These are phyloP conservation scores for Clarkia xantiana DNA, from an alignment of 345 rosid species.

Conservation along the genomic window DNA sequence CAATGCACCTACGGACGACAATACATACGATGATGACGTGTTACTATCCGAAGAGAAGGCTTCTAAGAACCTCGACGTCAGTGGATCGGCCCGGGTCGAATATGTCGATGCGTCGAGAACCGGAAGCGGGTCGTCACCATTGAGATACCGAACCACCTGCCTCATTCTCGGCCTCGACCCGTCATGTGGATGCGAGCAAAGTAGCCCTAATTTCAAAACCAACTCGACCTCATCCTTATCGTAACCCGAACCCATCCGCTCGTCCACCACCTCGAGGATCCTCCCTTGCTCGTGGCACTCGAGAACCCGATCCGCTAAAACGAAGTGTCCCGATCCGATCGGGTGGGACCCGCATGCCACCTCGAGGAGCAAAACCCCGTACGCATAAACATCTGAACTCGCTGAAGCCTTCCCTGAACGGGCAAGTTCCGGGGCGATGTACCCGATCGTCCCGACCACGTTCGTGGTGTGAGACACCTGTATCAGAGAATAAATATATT, in stretches of 20 bases:
- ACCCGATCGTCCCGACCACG: slow-evolving; percentile 63
- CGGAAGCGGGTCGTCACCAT: slow-evolving; percentile 37
- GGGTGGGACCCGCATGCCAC: slow-evolving; percentile 47
- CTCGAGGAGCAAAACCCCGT: slow-evolving; percentile 54
- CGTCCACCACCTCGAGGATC: slow-evolving; percentile 33
- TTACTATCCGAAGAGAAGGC: slow-evolving; percentile 12
- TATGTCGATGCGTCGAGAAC: slow-evolving; percentile 8
- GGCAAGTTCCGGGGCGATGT: slow-evolving; percentile 60
- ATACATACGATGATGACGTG: slow-evolving; percentile 5
- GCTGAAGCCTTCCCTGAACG: slow-evolving; percentile 56
- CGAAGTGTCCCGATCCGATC: slow-evolving; percentile 11
- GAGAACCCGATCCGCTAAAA: slow-evolving; percentile 26
- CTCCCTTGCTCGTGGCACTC: slow-evolving; percentile 15
- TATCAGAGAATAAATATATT: no score
- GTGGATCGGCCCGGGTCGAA: slow-evolving; percentile 8
- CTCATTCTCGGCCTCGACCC: slow-evolving; percentile 43
- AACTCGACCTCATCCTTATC: slow-evolving; percentile 28
- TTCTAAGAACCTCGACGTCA: slow-evolving; percentile 11
- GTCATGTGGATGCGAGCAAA: slow-evolving; percentile 33
- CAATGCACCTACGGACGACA: slow-evolving; percentile 16
- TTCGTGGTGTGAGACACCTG: slow-evolving; percentile 38
- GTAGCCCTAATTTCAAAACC: slow-evolving; percentile 32
- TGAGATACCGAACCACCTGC: slow-evolving; percentile 34
- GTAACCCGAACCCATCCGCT: slow-evolving; percentile 20
- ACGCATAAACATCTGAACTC: slow-evolving; percentile 56